Percentiles rank a stretch among this genome's conserved stretches.
These are phyloP conservation scores for Penicillium polonicum DNA, from an alignment of 2,329 filamentous ascomycete genomes.

Conservation along the genomic window DNA sequence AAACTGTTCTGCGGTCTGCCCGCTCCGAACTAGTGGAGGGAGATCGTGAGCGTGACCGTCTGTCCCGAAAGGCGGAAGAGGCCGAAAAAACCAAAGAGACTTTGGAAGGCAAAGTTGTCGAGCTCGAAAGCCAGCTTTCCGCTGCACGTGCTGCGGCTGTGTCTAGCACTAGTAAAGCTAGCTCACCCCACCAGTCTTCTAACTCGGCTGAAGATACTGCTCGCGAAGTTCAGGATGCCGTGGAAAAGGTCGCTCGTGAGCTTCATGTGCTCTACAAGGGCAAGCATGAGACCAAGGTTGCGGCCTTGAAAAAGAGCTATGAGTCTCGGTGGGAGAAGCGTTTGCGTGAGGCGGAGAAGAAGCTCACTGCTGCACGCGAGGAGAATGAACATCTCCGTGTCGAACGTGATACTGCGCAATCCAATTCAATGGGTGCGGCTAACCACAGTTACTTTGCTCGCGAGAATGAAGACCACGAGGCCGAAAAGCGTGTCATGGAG, in stretches of 20 bases:
- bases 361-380: constrained; percentile 65
- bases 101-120: constrained; percentile 46
- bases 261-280: constrained; percentile 91
- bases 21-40: constrained; percentile 76
- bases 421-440: constrained; percentile 50
- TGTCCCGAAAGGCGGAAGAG: constrained; percentile 73
- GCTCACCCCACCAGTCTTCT: constrained; percentile 32
- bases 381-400: constrained; percentile 74
- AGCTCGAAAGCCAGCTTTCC: constrained; percentile 48
- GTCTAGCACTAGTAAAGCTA: constrained; percentile 33
- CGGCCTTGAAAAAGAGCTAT: constrained; percentile 78
- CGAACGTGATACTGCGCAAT: constrained; percentile 65
- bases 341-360: constrained; percentile 71
- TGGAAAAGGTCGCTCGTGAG: constrained; percentile 90
- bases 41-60: constrained; percentile 77
- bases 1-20: constrained; percentile 73
- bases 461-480: constrained; percentile 62
- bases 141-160: constrained; percentile 38
- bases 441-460: constrained; percentile 46
- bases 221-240: constrained; percentile 75
- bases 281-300: constrained; percentile 95
- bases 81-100: constrained; percentile 60
- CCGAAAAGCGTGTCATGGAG: constrained; percentile 66
- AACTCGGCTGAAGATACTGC: constrained; percentile 49
- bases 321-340: constrained; percentile 88